These are phyloP conservation scores for Termitomyces sp. DNA, from an alignment of 1,284 basidiomycete species.

Conservation along the genomic window DNA sequence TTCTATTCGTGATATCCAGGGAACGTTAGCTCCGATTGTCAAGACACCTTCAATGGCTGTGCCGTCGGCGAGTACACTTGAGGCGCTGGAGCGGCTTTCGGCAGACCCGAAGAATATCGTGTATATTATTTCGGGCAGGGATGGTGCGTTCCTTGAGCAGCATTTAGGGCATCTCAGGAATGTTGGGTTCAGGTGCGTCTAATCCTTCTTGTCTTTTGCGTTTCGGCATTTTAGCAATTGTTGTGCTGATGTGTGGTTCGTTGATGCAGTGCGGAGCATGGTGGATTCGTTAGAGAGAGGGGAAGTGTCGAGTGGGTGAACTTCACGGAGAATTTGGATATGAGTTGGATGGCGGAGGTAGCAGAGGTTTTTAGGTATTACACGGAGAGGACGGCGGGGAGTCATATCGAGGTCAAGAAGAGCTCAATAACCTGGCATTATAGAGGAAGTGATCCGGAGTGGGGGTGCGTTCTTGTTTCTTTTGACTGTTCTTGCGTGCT, in stretches of 20 bases:
- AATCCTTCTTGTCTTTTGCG: no score
- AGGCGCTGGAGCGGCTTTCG: conserved; percentile 69
- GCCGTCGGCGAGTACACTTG: conserved; percentile 74
- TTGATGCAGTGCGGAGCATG: conserved; percentile 82
- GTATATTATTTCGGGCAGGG: conserved; percentile 98
- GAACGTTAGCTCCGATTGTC: conserved; percentile 95
- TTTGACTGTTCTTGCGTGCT: neutral
- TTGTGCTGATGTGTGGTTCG: neutral
- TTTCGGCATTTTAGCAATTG: neutral
- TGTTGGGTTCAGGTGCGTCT: conserved; percentile 64
- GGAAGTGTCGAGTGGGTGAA: conserved; percentile 73
- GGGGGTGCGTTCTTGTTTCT: conserved; percentile 62
- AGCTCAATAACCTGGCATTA: conserved; percentile 99
- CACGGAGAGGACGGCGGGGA: conserved; percentile 94
- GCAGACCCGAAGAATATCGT: conserved; percentile 86
- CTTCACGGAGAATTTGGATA: conserved; percentile 88
- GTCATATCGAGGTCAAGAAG: conserved; percentile 95
- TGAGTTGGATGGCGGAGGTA: conserved; percentile 97
- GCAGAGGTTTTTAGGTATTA: conserved; percentile 95
- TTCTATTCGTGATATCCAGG: conserved; percentile 37
- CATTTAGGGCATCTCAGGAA: conserved; percentile 84
- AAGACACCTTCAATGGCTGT: conserved; percentile 88
- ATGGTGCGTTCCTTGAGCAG: conserved; percentile 86
- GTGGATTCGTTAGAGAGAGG: conserved; percentile 84
- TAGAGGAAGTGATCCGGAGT: conserved; percentile 89